phyloP scores from a whole-genome alignment of 176 grass and related monocot genomes.

The Oryza longistaminata region DNA sequence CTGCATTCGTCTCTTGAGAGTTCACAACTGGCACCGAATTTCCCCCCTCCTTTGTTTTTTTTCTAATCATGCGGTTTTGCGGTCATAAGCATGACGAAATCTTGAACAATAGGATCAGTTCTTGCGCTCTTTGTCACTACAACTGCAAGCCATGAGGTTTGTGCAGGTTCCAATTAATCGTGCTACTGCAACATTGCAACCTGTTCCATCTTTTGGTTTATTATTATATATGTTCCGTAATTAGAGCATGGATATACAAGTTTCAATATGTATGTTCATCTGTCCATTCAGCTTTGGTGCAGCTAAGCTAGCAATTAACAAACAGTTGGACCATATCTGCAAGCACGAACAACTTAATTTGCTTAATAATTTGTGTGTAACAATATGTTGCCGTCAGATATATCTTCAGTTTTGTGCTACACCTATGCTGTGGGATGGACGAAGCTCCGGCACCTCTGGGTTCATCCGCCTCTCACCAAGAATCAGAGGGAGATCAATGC shows the following conservation, averaged over 20 bases:
- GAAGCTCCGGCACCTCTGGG: background rate
- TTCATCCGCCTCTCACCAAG: constrained; percentile 1
- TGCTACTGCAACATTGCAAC: background rate
- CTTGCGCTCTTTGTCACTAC: background rate
- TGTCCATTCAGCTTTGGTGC: background rate
- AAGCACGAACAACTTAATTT: background rate
- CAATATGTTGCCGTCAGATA: background rate
- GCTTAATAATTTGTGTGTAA: background rate
- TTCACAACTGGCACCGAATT: background rate
- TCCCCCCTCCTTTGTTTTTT: background rate
- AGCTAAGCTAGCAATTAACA: background rate
- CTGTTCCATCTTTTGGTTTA: background rate
- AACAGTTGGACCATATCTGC: background rate
- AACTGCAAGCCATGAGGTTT: constrained; percentile 4
- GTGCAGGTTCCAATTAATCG: background rate
- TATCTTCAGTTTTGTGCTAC: constrained; percentile 13
- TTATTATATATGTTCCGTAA: background rate
- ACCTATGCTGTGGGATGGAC: constrained; percentile 61
- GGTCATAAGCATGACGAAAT: background rate
- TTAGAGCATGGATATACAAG: background rate
- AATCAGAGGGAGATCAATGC: background rate
- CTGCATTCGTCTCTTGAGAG: background rate
- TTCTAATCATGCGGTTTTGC: background rate
- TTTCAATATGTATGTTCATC: background rate
- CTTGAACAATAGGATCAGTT: background rate